phyloP scores from a whole-genome alignment of 2,329 filamentous ascomycete species.

The Beauveria bassiana region DNA sequence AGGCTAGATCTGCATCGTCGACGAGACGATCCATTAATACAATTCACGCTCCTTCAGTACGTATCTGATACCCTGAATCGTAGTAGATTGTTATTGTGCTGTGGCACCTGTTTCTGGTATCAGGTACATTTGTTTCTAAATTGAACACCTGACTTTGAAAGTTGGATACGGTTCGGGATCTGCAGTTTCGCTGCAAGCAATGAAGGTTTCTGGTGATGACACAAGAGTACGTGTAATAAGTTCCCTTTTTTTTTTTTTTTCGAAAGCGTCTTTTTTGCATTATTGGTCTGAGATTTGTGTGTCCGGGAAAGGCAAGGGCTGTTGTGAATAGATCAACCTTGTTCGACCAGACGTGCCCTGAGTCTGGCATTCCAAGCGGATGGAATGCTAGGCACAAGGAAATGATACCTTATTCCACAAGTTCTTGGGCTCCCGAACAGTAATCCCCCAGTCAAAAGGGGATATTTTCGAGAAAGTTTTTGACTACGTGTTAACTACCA shows the following conservation, averaged over 20 bases:
- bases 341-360: no score
- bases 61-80: background rate
- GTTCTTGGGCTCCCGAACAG: no score
- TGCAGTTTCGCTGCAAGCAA: background rate
- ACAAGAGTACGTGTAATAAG: background rate
- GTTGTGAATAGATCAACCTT: background rate
- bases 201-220: background rate
- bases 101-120: background rate
- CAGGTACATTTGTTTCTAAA: background rate
- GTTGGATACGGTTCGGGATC: background rate
- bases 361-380: background rate
- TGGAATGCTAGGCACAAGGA: background rate
- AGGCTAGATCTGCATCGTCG: conserved; percentile 4
- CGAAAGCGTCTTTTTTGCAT: background rate
- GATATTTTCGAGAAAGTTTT: no score
- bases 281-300: background rate
- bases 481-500: background rate
- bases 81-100: background rate
- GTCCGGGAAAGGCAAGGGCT: background rate
- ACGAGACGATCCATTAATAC: background rate
- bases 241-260: no score
- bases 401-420: background rate
- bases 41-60: background rate
- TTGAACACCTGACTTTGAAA: background rate
- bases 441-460: no score